These are phyloP conservation scores for Lanmaoa pseudosensibilis DNA, from an alignment of 768 basidiomycete species.

Conservation along the genomic window DNA sequence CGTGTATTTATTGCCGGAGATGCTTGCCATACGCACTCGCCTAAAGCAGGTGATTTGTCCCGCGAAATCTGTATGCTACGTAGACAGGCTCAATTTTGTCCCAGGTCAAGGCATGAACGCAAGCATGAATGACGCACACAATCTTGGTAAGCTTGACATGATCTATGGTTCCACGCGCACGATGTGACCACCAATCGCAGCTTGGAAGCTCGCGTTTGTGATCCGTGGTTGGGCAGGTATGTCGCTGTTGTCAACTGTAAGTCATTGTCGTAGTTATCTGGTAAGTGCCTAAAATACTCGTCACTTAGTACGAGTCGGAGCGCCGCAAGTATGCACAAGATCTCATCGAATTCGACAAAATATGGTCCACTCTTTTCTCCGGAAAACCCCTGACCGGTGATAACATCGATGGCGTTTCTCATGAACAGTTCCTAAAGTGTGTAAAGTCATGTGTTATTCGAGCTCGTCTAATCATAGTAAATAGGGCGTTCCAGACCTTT, in stretches of 20 bases:
- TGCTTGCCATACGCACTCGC: constrained; percentile 49
- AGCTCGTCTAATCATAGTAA: not conserved
- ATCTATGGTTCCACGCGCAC: not conserved
- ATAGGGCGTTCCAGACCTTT: constrained; percentile 45
- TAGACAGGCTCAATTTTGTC: constrained; percentile 17
- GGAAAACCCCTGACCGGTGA: constrained; percentile 46
- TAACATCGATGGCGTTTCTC: constrained; percentile 38
- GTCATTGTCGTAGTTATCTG: constrained; percentile 7
- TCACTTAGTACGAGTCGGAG: constrained; percentile 50
- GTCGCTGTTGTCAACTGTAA: constrained; percentile 46
- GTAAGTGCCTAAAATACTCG: not conserved
- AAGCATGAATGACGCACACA: constrained; percentile 54
- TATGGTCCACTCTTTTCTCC: constrained; percentile 52
- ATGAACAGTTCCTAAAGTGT: constrained; percentile 47
- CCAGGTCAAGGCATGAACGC: constrained; percentile 56
- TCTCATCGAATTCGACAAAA: constrained; percentile 53
- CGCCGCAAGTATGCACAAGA: constrained; percentile 54
- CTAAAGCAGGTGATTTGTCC: constrained; percentile 38
- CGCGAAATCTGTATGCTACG: not conserved
- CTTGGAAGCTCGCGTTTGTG: constrained; percentile 56
- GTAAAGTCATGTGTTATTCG: constrained; percentile 3
- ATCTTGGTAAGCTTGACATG: constrained; percentile 38
- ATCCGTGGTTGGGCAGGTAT: constrained; percentile 47
- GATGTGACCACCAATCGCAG: constrained; percentile 20
- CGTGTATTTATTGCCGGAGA: constrained; percentile 60